Evolutionary conservation across 2,329 filamentous ascomycete species (phyloP).

Genomic region (Pseudogymnoascus sp.): DNA sequence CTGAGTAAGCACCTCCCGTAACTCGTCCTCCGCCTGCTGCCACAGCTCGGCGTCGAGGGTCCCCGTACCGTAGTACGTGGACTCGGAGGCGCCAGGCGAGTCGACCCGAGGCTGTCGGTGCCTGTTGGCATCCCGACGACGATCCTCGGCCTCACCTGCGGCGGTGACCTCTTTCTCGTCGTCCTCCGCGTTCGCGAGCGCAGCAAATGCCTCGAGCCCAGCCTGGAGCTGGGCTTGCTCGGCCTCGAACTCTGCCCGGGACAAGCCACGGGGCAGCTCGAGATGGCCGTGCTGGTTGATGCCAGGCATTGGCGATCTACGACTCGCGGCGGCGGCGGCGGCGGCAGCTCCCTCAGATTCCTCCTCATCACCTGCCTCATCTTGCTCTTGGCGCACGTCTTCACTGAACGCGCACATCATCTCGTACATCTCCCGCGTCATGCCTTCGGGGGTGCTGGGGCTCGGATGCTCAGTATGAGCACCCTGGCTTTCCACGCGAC

Average conservation of each 20-base stretch:
- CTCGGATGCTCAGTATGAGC: background rate
- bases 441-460: background rate
- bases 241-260: background rate
- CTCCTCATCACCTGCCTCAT: background rate
- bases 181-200: background rate
- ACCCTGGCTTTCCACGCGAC: background rate
- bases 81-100: background rate
- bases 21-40: background rate
- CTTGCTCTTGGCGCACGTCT: constrained; percentile 5
- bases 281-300: background rate
- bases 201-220: background rate
- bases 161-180: background rate
- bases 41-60: background rate
- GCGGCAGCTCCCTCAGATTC: background rate
- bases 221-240: background rate
- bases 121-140: background rate
- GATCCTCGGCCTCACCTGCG: background rate
- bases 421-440: constrained; percentile 6
- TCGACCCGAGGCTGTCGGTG: background rate
- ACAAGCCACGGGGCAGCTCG: background rate
- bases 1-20: background rate
- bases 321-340: background rate
- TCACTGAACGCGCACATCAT: background rate
- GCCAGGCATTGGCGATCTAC: background rate
- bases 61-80: background rate